Conservation (phyloP, 805 yeast species). For the Metschnikowia drakensbergensis region DNA sequence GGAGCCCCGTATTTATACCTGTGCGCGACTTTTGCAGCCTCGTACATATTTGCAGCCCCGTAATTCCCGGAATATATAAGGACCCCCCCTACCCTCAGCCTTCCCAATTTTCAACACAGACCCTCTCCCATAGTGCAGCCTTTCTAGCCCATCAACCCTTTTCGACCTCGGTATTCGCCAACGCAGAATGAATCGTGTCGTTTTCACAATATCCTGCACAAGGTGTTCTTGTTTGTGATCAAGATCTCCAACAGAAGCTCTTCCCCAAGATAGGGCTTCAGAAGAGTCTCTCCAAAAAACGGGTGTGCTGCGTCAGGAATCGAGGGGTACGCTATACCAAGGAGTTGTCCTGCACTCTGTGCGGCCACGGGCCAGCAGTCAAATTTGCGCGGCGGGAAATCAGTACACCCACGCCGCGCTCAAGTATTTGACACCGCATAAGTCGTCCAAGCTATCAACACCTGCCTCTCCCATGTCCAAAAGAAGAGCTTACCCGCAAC, state of each 20-base stretch:
- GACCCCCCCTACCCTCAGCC: neutral
- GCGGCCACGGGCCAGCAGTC: neutral
- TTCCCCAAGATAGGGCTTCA: too few species aligned
- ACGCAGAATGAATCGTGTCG: too few species aligned
- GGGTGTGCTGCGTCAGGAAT: too few species aligned
- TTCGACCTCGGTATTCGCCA: too few species aligned
- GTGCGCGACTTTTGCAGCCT: slow-evolving; percentile 1
- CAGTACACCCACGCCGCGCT: slow-evolving; percentile 8
- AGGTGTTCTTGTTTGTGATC: too few species aligned
- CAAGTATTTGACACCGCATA: slow-evolving; percentile 13
- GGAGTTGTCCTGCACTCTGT: neutral
- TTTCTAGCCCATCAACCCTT: neutral
- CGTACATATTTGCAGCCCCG: neutral
- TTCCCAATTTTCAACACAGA: neutral
- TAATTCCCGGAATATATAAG: neutral
- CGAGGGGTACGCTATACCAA: neutral
- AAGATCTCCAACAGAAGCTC: too few species aligned
- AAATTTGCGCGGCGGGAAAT: neutral
- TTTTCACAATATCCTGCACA: too few species aligned
- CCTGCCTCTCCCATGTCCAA: slow-evolving; percentile 29
- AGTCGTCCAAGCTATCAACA: slow-evolving; percentile 5
- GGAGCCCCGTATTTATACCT: neutral
- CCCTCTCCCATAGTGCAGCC: too few species aligned
- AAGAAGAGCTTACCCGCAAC: slow-evolving; percentile 48
- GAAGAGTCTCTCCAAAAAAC: too few species aligned